These are phyloP conservation scores for Plectranthus barbatus DNA, from an alignment of 257 asterid species.

Conservation along the genomic window DNA sequence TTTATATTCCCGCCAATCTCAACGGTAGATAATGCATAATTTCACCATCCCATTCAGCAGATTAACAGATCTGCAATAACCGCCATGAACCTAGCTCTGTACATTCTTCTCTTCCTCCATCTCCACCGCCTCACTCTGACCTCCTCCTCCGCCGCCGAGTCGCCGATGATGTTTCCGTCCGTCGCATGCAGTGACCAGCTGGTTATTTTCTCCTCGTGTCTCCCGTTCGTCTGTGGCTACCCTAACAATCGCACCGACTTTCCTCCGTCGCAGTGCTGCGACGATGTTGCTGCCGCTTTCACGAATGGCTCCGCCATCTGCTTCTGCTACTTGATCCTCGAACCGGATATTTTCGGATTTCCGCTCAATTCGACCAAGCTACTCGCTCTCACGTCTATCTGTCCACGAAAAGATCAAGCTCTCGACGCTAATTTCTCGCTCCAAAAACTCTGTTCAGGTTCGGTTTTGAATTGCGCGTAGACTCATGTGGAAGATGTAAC, in stretches of 20 bases:
- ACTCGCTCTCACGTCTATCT: slow-evolving; percentile 47
- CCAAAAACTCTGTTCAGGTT: slow-evolving; percentile 57
- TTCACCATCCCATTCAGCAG: neutral
- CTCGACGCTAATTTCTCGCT: slow-evolving; percentile 27
- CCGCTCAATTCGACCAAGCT: slow-evolving; percentile 48
- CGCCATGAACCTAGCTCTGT: slow-evolving; percentile 29
- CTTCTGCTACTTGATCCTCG: slow-evolving; percentile 51
- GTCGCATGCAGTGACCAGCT: slow-evolving; percentile 56
- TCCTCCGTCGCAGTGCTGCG: slow-evolving; percentile 66
- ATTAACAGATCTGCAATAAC: slow-evolving; percentile 8
- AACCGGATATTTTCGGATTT: slow-evolving; percentile 60
- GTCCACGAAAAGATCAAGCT: slow-evolving; percentile 23
- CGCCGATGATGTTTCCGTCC: slow-evolving; percentile 21
- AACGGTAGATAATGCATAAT: neutral
- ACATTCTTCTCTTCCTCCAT: slow-evolving; percentile 19
- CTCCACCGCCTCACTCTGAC: slow-evolving; percentile 13
- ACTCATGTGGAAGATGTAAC: neutral
- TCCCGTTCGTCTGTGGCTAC: slow-evolving; percentile 44
- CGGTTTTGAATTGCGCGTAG: neutral
- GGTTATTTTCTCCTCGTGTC: slow-evolving; percentile 63
- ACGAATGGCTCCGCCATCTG: slow-evolving; percentile 43
- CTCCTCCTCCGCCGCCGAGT: slow-evolving; percentile 1
- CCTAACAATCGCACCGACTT: slow-evolving; percentile 57
- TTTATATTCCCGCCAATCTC: slow-evolving; percentile 21
- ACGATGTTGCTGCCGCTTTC: slow-evolving; percentile 34